Base-by-base conservation (phyloP, 75 land plant genomes). In the Picea glauca region DNA sequence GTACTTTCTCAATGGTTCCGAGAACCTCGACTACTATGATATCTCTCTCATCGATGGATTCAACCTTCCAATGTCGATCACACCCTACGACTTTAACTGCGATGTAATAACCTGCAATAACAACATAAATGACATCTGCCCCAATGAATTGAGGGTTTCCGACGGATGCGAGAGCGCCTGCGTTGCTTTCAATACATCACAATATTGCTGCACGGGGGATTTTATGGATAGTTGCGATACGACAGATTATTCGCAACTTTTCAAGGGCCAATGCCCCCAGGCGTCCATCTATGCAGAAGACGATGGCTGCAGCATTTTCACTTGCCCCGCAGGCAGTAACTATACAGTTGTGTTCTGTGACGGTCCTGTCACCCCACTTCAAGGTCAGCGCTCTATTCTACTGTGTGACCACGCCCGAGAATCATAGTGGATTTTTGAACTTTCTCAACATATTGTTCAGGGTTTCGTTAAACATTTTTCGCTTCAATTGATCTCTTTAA, bases 11-110 rank as follows among this genome's bases (percentile, higher is more conserved):
- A 4, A 35, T 1, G 3, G 5, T 43, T 4, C 5, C 1, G 5
- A 43, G 5, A 43, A 4, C 46, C 5, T 43, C 9, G 74, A 72
- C 9, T 72, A 5, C 0, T 87, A 84, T 61, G 93, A 91, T 76
- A 88, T 93, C 56, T 87, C 89, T n/a, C 65, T 88, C 2, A 82
- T 93, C 20, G 90, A 89, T 43, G 96, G 96, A 13, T 93, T 91
- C 85, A 72, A 72, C 31, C 78, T 93, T 46, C 90, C 90, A 2
- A 77, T 91, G 81, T 64, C 74, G 23, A 81, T 93, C 77, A 77
- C 64, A 59, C 91, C 94, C 30, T 77, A 81, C 8, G 78, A 78
- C 50, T 56, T 72, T 58, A 74, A 81, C 0, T 80, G 82, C 72
- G 83, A 78, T 1, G 73, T 62, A 12, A 78, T 88, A 58, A 72